Percentiles rank a stretch among this genome's conserved stretches.
phyloP scores from a whole-genome alignment of 2,329 filamentous ascomycete genomes.

The Penicillium sp. region DNA sequence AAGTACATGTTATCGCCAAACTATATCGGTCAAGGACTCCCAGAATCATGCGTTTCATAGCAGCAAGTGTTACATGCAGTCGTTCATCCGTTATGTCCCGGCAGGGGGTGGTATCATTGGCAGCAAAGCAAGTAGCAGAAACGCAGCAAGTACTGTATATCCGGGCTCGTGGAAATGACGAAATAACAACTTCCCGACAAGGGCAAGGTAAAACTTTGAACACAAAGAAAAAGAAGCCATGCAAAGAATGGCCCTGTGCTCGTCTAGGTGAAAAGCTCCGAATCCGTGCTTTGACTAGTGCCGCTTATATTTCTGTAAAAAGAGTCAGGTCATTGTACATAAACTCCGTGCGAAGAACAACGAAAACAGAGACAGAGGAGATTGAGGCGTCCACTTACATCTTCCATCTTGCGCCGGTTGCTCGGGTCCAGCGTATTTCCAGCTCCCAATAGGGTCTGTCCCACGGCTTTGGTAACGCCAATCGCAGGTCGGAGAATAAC shows the following conservation, averaged over 20 bases:
- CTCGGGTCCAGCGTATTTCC: conserved; percentile 87
- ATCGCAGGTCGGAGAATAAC: conserved; percentile 89
- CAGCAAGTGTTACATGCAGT: conserved; percentile 10
- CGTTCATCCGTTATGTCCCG: conserved; percentile 9
- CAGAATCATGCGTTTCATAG: conserved; percentile 1
- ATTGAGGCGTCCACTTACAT: conserved; percentile 65
- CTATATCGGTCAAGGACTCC: not conserved
- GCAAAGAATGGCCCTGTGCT: not conserved
- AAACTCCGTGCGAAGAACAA: not conserved
- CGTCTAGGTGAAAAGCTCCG: not conserved
- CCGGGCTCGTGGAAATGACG: conserved; percentile 1
- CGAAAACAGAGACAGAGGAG: not conserved
- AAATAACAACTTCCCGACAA: not conserved
- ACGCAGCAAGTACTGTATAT: not conserved
- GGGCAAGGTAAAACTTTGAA: not conserved
- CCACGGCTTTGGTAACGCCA: conserved; percentile 83
- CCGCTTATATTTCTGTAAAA: conserved; percentile 46
- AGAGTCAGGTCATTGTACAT: conserved; percentile 6
- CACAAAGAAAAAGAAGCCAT: not conserved
- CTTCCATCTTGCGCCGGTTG: conserved; percentile 78
- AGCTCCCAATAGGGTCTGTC: conserved; percentile 86
- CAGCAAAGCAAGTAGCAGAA: conserved; percentile 8
- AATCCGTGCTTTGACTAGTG: conserved; percentile 25
- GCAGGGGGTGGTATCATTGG: conserved; percentile 20
- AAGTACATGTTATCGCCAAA: not conserved